Evolutionary conservation across 306 rosid species (phyloP), one percentile per base, ranked within the genome.

Genomic region (Cicer yamashitae): DNA sequence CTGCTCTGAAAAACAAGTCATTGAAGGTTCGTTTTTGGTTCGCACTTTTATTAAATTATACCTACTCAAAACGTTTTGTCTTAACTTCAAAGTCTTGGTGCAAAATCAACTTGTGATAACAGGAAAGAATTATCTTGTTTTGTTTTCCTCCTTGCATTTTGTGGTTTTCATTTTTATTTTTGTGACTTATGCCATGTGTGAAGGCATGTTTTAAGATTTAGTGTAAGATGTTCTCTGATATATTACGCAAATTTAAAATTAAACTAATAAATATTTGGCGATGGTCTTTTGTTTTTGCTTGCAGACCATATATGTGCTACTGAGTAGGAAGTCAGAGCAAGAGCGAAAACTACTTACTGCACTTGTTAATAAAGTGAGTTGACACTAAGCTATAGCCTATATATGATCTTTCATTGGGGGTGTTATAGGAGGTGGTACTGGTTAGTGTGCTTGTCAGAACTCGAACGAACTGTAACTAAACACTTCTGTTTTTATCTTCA

Each of bases 301-400:
- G 75, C 91, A 94, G 99, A 74, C 88, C 59, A 83, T 94, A 61
- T 90, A 87, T 67, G 62, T 73, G 54, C 91, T 94, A 66, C 83
- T 94, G 81, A 94, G 88, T 85, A 92, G 91, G 84, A 94, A 94
- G 82, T 87, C 99, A 14, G 99, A 94, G 82, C 99, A 94, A 84
- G 99, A 94, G 81, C 93, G 97, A 44, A 84, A 75, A 76, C 78
- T 94, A 76, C 96, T 94, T 77, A 79, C 97, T 62, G 96, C 99
- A 5, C 85, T 94, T 64, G 96, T 94, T 77, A 94, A 94, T 83
- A 90, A 94, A 84, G 97, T 92, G 86, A 86, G 96, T 89, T 80
- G 43, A 10, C 47, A 3, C 51, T 75, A 46, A 80, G 61, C 61
- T 77, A 22, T 20, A 41, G 1, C 40, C 39, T 56, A 46, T 71